Conservation (phyloP, 345 rosid genomes). For the Pseudoturritis turrita region DNA sequence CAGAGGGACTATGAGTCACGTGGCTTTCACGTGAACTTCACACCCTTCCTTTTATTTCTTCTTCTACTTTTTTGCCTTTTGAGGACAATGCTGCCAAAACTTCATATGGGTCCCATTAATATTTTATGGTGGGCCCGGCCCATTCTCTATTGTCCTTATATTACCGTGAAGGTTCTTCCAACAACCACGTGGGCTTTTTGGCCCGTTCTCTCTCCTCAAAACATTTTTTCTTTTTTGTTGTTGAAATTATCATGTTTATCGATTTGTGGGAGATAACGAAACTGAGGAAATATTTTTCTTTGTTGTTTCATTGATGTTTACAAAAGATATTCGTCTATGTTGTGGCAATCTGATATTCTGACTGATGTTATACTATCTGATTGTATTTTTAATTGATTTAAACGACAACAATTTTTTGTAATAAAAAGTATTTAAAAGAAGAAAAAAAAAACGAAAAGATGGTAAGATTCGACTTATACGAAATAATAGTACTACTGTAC, state of each 20-base stretch:
- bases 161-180: not conserved
- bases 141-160: conserved; percentile 7
- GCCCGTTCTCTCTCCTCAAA: conserved; percentile 7
- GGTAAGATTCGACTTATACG: conserved; percentile 19
- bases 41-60: not conserved
- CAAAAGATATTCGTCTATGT: conserved; percentile 1
- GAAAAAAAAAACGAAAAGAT: not conserved
- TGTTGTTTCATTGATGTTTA: not conserved
- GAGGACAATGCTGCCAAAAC: conserved; percentile 8
- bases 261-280: not conserved
- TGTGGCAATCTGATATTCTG: not conserved
- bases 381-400: not conserved
- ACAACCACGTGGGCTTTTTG: conserved; percentile 29
- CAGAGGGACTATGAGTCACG: conserved; percentile 17
- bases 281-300: not conserved
- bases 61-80: not conserved
- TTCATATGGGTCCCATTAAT: not conserved
- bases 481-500: not conserved
- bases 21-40: conserved; percentile 30
- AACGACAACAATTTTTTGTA: not conserved
- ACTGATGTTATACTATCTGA: not conserved
- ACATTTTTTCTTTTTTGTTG: not conserved
- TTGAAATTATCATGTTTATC: conserved; percentile 3
- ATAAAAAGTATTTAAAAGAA: not conserved
- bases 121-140: conserved; percentile 25